These are phyloP conservation scores for Stramenopiles sp. DNA, from an alignment of 352 stramenopile genomes.

Conservation along the genomic window DNA sequence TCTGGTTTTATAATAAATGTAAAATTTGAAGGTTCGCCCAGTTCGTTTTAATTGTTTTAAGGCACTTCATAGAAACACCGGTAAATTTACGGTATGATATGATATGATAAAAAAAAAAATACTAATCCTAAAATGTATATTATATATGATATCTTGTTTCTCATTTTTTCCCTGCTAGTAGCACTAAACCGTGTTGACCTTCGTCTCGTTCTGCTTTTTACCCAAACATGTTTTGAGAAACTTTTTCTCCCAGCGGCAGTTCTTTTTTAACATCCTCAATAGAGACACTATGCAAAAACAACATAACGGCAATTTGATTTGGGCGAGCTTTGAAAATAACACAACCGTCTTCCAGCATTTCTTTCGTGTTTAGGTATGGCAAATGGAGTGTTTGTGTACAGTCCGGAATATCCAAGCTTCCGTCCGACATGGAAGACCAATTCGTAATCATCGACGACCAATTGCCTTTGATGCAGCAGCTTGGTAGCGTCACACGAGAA, in stretches of 20 bases:
- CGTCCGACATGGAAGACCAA: slow-evolving; percentile 1
- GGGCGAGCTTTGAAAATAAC: not conserved
- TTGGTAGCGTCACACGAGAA: not conserved
- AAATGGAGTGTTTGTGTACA: slow-evolving; percentile 2
- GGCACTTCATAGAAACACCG: too few species aligned
- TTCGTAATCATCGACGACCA: slow-evolving; percentile 2
- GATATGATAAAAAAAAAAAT: too few species aligned
- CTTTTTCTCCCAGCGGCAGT: not conserved
- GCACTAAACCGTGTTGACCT: too few species aligned
- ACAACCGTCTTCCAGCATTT: not conserved
- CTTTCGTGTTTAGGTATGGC: slow-evolving; percentile 1
- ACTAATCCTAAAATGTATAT: too few species aligned
- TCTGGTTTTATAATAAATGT: too few species aligned
- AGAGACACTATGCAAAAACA: slow-evolving; percentile 3
- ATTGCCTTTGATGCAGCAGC: not conserved
- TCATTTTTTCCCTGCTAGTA: too few species aligned
- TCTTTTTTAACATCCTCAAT: not conserved
- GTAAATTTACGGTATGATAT: too few species aligned
- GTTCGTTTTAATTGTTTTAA: too few species aligned
- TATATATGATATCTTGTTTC: too few species aligned
- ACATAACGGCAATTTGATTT: slow-evolving; percentile 8
- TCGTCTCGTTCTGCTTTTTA: too few species aligned
- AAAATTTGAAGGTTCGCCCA: too few species aligned
- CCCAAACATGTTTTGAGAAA: slow-evolving; percentile 1
- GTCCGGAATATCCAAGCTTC: not conserved